phyloP scores from a whole-genome alignment of 139 green algal genomes.

The Picochlorum sp. region DNA sequence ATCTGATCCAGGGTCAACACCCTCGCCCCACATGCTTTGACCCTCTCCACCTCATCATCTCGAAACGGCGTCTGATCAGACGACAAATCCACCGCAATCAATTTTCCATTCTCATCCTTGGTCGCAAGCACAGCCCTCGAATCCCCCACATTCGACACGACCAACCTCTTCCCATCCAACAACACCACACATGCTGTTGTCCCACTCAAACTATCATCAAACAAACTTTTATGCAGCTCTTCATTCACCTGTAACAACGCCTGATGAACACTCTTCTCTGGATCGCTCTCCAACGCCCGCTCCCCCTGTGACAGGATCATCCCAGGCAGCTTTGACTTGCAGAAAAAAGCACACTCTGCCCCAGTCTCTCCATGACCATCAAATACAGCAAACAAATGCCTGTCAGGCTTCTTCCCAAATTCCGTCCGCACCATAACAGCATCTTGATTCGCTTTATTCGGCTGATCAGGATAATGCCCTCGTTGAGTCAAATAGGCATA shows the following conservation, averaged over 20 bases:
- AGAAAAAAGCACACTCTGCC: slow-evolving; percentile 63
- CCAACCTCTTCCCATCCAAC: slow-evolving; percentile 51
- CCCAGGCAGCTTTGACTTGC: slow-evolving; percentile 57
- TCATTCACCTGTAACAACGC: slow-evolving; percentile 68
- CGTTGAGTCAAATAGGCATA: slow-evolving; percentile 77
- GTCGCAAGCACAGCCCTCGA: slow-evolving; percentile 70
- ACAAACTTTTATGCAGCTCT: slow-evolving; percentile 54
- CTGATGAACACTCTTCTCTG: slow-evolving; percentile 33
- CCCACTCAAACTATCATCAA: slow-evolving; percentile 67
- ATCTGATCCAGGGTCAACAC: slow-evolving; percentile 92
- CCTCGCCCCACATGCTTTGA: slow-evolving; percentile 68
- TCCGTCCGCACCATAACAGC: slow-evolving; percentile 46
- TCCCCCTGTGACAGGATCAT: slow-evolving; percentile 29
- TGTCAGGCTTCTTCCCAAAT: slow-evolving; percentile 41
- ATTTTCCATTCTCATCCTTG: slow-evolving; percentile 24
- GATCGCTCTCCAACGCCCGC: slow-evolving; percentile 15
- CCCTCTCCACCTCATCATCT: slow-evolving; percentile 79
- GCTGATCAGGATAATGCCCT: slow-evolving; percentile 83
- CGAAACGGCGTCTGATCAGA: slow-evolving; percentile 83
- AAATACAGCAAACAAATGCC: slow-evolving; percentile 72
- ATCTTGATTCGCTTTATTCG: slow-evolving; percentile 88
- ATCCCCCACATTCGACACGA: slow-evolving; percentile 89
- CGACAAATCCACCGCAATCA: slow-evolving; percentile 35
- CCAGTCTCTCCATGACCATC: slow-evolving; percentile 78
- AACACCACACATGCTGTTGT: slow-evolving; percentile 78